These are phyloP conservation scores for Arabidopsis suecica DNA, from an alignment of 345 rosid species.

Conservation along the genomic window DNA sequence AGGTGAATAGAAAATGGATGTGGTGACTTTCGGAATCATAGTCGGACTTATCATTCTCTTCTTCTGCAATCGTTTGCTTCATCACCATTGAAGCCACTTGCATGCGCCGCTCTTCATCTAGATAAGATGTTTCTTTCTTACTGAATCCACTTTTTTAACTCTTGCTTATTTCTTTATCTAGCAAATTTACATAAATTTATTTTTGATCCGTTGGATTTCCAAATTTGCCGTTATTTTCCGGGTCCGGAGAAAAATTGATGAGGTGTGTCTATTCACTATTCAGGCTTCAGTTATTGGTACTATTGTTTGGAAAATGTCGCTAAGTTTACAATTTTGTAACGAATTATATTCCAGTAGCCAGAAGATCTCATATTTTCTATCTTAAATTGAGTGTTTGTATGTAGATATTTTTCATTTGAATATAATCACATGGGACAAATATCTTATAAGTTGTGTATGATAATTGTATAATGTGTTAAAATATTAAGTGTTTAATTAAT, in stretches of 20 bases:
- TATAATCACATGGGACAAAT: too few relatives aligned
- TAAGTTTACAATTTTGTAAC: background rate
- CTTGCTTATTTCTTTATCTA: background rate
- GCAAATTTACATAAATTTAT: background rate
- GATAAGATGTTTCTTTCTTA: background rate
- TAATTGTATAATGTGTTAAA: too few relatives aligned
- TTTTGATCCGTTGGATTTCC: background rate
- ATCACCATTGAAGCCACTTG: conserved; percentile 22
- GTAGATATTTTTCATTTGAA: too few relatives aligned
- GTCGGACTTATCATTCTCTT: conserved; percentile 8
- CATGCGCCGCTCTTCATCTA: conserved; percentile 3
- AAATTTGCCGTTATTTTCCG: background rate
- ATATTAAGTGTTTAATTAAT: too few relatives aligned
- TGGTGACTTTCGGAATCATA: conserved; percentile 15
- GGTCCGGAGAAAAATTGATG: background rate
- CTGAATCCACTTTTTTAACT: background rate
- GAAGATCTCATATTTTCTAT: background rate
- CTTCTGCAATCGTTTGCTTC: conserved; percentile 8
- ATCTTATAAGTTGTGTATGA: too few relatives aligned
- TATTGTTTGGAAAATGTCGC: background rate
- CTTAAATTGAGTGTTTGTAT: background rate
- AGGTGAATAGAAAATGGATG: conserved; percentile 13
- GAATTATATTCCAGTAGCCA: background rate
- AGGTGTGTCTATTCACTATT: background rate
- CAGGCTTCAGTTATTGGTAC: background rate